Evolutionary conservation across 1,284 basidiomycete genomes (phyloP).

Genomic region (Ganoderma meredithae): DNA sequence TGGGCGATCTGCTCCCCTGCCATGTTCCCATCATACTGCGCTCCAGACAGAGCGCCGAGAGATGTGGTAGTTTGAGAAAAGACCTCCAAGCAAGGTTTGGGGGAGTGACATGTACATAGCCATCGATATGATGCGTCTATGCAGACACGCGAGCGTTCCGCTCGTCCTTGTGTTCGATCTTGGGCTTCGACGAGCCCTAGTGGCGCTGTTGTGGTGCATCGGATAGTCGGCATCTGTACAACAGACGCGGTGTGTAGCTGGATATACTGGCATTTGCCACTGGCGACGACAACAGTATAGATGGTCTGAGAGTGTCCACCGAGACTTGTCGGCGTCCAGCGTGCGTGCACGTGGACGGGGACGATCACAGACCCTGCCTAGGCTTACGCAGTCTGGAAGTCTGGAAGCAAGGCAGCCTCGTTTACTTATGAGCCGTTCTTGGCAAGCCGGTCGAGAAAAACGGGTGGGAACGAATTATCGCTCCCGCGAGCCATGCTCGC

Average conservation of each 20-base stretch:
- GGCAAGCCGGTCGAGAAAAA: background rate
- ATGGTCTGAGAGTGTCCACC: background rate
- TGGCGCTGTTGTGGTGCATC: conserved; percentile 10
- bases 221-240: background rate
- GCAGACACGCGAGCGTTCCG: conserved; percentile 1
- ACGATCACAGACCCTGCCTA: background rate
- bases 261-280: background rate
- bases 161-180: background rate
- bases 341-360: background rate
- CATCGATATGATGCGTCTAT: background rate
- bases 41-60: conserved; percentile 1
- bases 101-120: background rate
- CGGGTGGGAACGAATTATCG: background rate
- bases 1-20: background rate
- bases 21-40: background rate
- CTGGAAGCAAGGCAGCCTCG: background rate
- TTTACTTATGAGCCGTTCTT: background rate
- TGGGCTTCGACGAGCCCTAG: background rate
- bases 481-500: background rate
- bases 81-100: background rate
- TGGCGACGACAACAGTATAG: background rate
- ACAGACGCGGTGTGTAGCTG: background rate
- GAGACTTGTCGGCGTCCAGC: background rate
- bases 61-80: background rate
- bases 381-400: background rate